Evolutionary conservation across 345 rosid species (phyloP), one percentile per base, ranked within the genome.

Genomic region (Acer negundo): DNA sequence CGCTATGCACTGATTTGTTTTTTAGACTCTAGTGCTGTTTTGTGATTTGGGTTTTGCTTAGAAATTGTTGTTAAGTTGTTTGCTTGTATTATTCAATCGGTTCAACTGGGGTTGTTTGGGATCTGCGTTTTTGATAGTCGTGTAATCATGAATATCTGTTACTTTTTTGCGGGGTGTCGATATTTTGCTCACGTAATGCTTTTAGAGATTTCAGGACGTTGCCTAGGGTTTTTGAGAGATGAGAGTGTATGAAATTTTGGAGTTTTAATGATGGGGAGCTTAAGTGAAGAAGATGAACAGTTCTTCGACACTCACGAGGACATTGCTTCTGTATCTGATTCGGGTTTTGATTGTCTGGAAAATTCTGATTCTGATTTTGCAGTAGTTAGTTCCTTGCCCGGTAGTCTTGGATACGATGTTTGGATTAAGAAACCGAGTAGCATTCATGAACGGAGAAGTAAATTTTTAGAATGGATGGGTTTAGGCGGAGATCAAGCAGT

Each of bases 391-490:
- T 70, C 84, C 6, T 40, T 74, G 64, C 63, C 81, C 0, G 16
- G 26, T 67, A 46, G 79, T 65, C 63, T 85, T 75, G 59, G 67
- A 82, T 87, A 51, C 79, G 79, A 87, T 11, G 26, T 83, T 44
- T 86, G 93, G 94, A 76, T 64, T 70, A 84, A 78, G 62, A 81
- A 74, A 69, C 86, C 85, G 11, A 77, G 55, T 73, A 89, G 90
- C 76, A 86, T 91, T 62, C 72, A 70, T 44, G 91, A 84, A 22
- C 75, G 91, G 47, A 74, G 91, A 15, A 64, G 38, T 73, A 81
- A 78, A 81, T 91, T 91, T 78, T 74, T 89, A 55, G 74, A 79
- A 42, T 87, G 87, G 90, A 86, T 86, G 87, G 89, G 84, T 42
- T 80, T 74, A 51, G 68, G 78, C 31, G 44, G 53, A 46, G 82